These are phyloP conservation scores for Paraphaeosphaeria sporulosa DNA, from an alignment of 2,329 filamentous ascomycete genomes.

Conservation along the genomic window DNA sequence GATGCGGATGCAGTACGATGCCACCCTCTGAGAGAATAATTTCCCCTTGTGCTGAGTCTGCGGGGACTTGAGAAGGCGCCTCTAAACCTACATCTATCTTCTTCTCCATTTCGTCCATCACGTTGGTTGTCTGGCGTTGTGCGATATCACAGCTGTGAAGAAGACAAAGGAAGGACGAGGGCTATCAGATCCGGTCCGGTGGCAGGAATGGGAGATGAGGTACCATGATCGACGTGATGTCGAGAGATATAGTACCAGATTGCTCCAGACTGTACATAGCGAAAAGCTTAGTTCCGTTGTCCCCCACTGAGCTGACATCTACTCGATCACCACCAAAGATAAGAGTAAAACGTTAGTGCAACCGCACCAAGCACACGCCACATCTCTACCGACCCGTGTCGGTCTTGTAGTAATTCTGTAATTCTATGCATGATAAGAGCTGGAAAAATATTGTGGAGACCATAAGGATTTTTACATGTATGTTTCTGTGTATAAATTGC, in stretches of 20 bases:
- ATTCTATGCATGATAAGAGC: background rate
- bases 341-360: slow-evolving; percentile 6
- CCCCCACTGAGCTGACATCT: slow-evolving; percentile 5
- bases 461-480: background rate
- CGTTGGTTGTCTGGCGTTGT: background rate
- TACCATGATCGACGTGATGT: background rate
- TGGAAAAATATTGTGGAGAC: background rate
- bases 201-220: background rate
- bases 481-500: background rate
- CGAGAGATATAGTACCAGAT: background rate
- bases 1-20: slow-evolving; percentile 6
- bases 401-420: background rate
- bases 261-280: background rate
- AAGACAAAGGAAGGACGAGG: background rate
- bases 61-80: background rate
- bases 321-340: slow-evolving; percentile 2
- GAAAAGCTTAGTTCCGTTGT: background rate
- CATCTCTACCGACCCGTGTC: background rate
- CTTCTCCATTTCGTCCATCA: slow-evolving; percentile 1
- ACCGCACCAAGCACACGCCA: background rate
- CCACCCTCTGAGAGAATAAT: background rate
- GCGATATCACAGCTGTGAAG: background rate
- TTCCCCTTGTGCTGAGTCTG: background rate
- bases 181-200: too few relatives aligned
- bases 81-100: background rate